Evolutionary conservation across 768 basidiomycete species (phyloP), one percentile per base, ranked within the genome.

Genomic region (Trametes meyenii): DNA sequence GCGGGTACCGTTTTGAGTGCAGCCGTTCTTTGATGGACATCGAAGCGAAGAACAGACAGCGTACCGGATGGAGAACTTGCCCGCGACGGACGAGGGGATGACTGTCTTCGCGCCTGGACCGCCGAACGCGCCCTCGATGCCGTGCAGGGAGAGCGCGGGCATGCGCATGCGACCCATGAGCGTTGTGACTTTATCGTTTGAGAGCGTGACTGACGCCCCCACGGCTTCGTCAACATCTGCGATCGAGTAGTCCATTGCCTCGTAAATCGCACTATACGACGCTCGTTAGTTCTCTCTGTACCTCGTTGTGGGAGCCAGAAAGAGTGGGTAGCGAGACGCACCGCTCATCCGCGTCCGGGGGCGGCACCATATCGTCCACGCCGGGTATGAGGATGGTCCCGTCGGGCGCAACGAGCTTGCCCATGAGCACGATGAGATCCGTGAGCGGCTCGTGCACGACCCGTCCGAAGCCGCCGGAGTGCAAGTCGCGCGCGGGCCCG

Each of bases 131-230:
- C 96, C 95, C 74, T 97, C 92, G 69, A 98, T 96, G 12, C 96
- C 96, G 72, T 98, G 96, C 19, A 98, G 76, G 1, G 93, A 95
- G 63, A 98, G 82, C 60, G 88, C 89, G 2, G 96, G 92, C 67
- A 85, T 79, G 33, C 94, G 85, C 96, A 98, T 98, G 67, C 94
- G 86, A 36, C 91, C 93, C 95, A 96, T 98, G 43, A 98, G 78
- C 19, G 90, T 84, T 11, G 77, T 74, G 29, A 86, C 86, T 72
- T 94, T 96, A 72, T 95, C 88, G 5, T 83, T 77, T 2, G 86
- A 88, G 23, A 97, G 71, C 2, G 90, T 87, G 66, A 93, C 86
- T 65, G 82, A 68, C 11, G 79, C 90, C n/a, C 94, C 94, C 13
- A 86, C 88, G 2, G 90, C 81, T 50, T 82, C 77, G 70, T 94